A percentile compares a stretch with the other conserved stretches of the same genome.
These are phyloP conservation scores for Nemania sp. DNA, from an alignment of 2,329 filamentous ascomycete species.

Conservation along the genomic window DNA sequence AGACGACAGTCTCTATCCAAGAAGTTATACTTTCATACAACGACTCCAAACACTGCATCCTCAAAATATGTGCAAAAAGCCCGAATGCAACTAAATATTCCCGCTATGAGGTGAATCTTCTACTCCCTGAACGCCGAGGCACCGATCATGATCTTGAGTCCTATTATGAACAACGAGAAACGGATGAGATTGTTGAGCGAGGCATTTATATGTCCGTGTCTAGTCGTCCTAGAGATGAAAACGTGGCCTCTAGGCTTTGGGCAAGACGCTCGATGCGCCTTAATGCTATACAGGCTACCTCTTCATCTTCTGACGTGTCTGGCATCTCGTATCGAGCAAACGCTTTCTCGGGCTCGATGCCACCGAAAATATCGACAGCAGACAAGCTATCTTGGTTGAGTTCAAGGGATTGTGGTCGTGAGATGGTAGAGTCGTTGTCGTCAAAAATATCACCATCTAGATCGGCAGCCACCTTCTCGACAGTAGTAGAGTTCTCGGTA, in stretches of 20 bases:
- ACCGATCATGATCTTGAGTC: neutral
- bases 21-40: neutral
- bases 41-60: neutral
- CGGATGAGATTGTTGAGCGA: neutral
- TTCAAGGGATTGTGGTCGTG: slow-evolving; percentile 40
- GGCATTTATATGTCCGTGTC: slow-evolving; percentile 37
- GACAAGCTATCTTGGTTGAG: slow-evolving; percentile 49
- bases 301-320: slow-evolving; percentile 56
- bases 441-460: slow-evolving; percentile 63
- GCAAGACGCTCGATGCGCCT: slow-evolving; percentile 55
- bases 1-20: too few relatives aligned
- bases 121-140: slow-evolving; percentile 16
- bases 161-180: neutral
- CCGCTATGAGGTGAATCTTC: neutral
- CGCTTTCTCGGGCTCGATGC: slow-evolving; percentile 65
- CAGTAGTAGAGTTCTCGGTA: slow-evolving; percentile 28
- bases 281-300: slow-evolving; percentile 48
- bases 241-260: slow-evolving; percentile 43
- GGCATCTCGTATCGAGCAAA: slow-evolving; percentile 66
- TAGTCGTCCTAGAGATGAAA: slow-evolving; percentile 44
- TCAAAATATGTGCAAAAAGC: neutral
- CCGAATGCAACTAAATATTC: neutral
- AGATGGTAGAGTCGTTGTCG: slow-evolving; percentile 45
- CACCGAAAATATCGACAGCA: slow-evolving; percentile 52
- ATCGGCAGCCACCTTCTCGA: slow-evolving; percentile 34